Evolutionary conservation across 352 stramenopile species (phyloP).

Genomic region (Phytophthora melonis): DNA sequence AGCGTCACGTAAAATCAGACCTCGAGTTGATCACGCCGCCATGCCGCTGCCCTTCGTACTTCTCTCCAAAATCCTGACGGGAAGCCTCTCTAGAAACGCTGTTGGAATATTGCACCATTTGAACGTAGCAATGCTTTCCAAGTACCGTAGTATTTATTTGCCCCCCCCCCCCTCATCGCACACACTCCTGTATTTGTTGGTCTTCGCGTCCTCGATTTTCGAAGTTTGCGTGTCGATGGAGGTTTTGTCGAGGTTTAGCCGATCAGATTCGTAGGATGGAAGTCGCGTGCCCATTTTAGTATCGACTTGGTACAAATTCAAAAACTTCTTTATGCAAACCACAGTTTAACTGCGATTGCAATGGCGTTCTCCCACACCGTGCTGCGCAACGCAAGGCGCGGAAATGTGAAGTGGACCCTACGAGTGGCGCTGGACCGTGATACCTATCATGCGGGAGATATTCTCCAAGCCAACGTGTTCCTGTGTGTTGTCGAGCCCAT

Average conservation of each 20-base stretch:
- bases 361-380: constrained; percentile 13
- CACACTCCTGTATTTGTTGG: not conserved
- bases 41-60: no score
- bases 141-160: no score
- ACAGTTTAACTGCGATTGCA: not conserved
- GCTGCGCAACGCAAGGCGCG: constrained; percentile 17
- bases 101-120: no score
- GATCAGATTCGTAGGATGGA: constrained; percentile 14
- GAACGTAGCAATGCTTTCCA: no score
- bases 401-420: constrained; percentile 26
- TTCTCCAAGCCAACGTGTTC: constrained; percentile 27
- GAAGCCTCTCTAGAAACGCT: no score
- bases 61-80: no score
- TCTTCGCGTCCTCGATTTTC: not conserved
- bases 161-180: no score
- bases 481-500: constrained; percentile 19
- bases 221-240: not conserved
- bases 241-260: not conserved
- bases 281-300: not conserved
- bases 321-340: not conserved
- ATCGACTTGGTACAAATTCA: not conserved
- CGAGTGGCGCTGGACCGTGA: constrained; percentile 23
- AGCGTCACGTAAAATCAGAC: no score
- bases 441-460: constrained; percentile 21
- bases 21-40: no score